phyloP scores from a whole-genome alignment of 2,329 filamentous ascomycete genomes.

The Pseudogymnoascus sp. region DNA sequence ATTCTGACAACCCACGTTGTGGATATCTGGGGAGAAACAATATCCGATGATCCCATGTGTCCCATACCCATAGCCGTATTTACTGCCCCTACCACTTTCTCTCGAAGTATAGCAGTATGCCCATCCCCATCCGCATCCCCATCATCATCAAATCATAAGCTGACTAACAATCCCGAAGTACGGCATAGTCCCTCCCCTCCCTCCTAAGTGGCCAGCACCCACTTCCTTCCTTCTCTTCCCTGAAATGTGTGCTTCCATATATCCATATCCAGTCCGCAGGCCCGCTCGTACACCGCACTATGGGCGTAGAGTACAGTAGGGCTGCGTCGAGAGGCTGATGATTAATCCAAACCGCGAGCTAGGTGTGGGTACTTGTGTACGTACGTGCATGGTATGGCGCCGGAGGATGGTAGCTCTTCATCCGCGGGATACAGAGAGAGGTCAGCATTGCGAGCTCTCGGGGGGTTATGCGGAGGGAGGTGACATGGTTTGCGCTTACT shows the following conservation, averaged over 20 bases:
- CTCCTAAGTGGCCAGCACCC: not conserved
- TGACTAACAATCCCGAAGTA: not conserved
- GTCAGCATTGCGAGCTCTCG: conserved; percentile 4
- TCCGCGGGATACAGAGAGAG: not conserved
- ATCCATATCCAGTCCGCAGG: not conserved
- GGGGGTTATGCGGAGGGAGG: not conserved
- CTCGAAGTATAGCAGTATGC: not conserved
- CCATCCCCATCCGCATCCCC: not conserved
- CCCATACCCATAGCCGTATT: not conserved
- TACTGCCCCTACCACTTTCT: not conserved
- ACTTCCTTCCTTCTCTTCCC: not conserved
- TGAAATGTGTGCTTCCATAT: not conserved
- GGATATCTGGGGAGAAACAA: conserved; percentile 5
- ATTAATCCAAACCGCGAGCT: not conserved
- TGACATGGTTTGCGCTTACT: conserved; percentile 4
- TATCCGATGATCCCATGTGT: conserved; percentile 5
- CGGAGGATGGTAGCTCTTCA: not conserved
- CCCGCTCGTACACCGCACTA: not conserved
- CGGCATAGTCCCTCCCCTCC: not conserved
- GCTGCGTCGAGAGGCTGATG: conserved; percentile 5
- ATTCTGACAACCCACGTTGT: conserved; percentile 8
- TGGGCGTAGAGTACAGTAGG: not conserved
- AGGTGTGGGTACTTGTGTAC: not conserved
- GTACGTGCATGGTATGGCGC: not conserved
- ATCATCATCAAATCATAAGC: not conserved